These are phyloP conservation scores for Onygenales sp. DNA, from an alignment of 2,329 filamentous ascomycete genomes.

Conservation along the genomic window DNA sequence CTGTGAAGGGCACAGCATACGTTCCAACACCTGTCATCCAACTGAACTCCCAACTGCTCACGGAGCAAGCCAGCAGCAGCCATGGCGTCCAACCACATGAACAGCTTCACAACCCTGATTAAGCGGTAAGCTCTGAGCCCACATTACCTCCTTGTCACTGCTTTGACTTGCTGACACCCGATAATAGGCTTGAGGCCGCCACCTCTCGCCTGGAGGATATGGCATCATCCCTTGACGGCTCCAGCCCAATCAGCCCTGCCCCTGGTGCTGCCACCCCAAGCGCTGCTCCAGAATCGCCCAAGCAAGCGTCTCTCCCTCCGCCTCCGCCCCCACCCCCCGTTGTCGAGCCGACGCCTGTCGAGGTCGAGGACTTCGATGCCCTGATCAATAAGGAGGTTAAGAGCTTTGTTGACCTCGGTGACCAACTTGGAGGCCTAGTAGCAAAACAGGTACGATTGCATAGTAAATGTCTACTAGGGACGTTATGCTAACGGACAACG, in stretches of 20 bases:
- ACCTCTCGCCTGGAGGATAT: conserved; percentile 96
- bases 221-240: conserved; percentile 57
- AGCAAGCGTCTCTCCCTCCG: conserved; percentile 22
- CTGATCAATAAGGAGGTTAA: conserved; percentile 66
- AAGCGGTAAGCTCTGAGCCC: conserved; percentile 63
- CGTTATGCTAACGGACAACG: neutral
- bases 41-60: neutral
- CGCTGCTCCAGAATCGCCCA: conserved; percentile 15
- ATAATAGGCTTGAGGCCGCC: conserved; percentile 82
- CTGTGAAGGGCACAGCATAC: too few species aligned
- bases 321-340: conserved; percentile 39
- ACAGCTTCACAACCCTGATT: conserved; percentile 93
- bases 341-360: conserved; percentile 57
- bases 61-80: conserved; percentile 10
- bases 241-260: conserved; percentile 31
- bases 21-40: too few species aligned
- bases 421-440: conserved; percentile 66
- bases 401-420: conserved; percentile 68
- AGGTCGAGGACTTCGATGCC: conserved; percentile 79
- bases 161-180: conserved; percentile 38
- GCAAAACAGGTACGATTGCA: conserved; percentile 60
- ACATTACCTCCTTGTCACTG: conserved; percentile 11
- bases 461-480: conserved; percentile 24
- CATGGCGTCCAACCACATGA: conserved; percentile 73
- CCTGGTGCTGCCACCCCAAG: conserved; percentile 24